Percentiles rank a stretch among this genome's conserved stretches.
These are phyloP conservation scores for Macroventuria anomochaeta DNA, from an alignment of 2,329 filamentous ascomycete species.

Conservation along the genomic window DNA sequence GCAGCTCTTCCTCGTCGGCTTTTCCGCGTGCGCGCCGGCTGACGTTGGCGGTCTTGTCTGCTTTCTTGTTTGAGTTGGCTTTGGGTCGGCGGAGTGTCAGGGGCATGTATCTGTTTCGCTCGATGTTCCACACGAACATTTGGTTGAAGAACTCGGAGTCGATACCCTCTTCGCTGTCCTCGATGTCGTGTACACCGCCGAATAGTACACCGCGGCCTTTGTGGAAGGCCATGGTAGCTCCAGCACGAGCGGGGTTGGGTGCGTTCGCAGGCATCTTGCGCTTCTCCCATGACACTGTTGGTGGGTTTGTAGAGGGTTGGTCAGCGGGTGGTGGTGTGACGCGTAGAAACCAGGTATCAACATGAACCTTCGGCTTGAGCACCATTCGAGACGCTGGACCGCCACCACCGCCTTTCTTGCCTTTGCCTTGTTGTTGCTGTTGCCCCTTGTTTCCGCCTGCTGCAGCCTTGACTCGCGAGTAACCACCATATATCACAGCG, in stretches of 20 bases:
- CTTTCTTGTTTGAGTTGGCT: slow-evolving; percentile 66
- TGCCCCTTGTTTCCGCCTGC: slow-evolving; percentile 66
- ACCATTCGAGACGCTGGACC: slow-evolving; percentile 71
- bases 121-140: slow-evolving; percentile 91
- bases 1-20: slow-evolving; percentile 88
- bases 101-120: slow-evolving; percentile 93
- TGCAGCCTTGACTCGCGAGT: slow-evolving; percentile 82
- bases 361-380: slow-evolving; percentile 86
- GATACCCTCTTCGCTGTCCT: slow-evolving; percentile 90
- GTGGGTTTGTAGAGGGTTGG: slow-evolving; percentile 68
- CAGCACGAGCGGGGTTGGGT: slow-evolving; percentile 82
- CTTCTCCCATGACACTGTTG: slow-evolving; percentile 86
- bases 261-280: slow-evolving; percentile 91
- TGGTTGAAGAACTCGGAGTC: slow-evolving; percentile 97
- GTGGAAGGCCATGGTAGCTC: slow-evolving; percentile 92
- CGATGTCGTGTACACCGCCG: slow-evolving; percentile 92
- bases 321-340: slow-evolving; percentile 76
- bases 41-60: slow-evolving; percentile 46
- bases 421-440: slow-evolving; percentile 49
- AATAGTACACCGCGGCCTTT: slow-evolving; percentile 92
- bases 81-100: slow-evolving; percentile 77
- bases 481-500: slow-evolving; percentile 90
- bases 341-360: slow-evolving; percentile 92
- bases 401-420: slow-evolving; percentile 58
- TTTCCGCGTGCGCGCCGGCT: slow-evolving; percentile 72